Evolutionary conservation across 805 yeast genomes (phyloP).

Genomic region (Phaffomyces antillensis): DNA sequence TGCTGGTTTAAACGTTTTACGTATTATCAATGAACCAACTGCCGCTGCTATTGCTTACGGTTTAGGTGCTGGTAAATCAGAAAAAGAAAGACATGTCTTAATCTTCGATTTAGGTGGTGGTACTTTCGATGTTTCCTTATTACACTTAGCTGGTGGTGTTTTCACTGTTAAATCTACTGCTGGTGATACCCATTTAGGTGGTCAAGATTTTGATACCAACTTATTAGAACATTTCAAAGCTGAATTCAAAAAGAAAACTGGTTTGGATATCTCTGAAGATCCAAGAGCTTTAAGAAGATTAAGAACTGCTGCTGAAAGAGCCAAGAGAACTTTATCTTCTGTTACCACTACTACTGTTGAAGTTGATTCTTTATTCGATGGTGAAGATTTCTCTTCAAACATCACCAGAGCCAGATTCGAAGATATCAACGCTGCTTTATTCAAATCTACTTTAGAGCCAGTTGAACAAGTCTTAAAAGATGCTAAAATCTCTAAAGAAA

Average conservation of each 20-base stretch:
- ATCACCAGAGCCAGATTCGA: slow-evolving; percentile 97
- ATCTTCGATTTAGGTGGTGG: slow-evolving; percentile 98
- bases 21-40: slow-evolving; percentile 78
- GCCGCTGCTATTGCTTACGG: slow-evolving; percentile 99
- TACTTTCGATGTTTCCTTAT: slow-evolving; percentile 93
- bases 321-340: slow-evolving; percentile 96
- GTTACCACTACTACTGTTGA: slow-evolving; percentile 93
- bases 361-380: slow-evolving; percentile 91
- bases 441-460: slow-evolving; percentile 91
- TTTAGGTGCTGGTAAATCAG: slow-evolving; percentile 82
- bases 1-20: slow-evolving; percentile 70
- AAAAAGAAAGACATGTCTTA: slow-evolving; percentile 79
- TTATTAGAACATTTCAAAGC: slow-evolving; percentile 86
- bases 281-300: slow-evolving; percentile 96
- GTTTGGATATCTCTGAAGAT: slow-evolving; percentile 81
- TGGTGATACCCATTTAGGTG: slow-evolving; percentile 99
- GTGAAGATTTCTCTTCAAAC: slow-evolving; percentile 93
- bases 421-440: slow-evolving; percentile 88
- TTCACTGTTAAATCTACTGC: slow-evolving; percentile 97
- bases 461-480: slow-evolving; percentile 93
- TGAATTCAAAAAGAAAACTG: slow-evolving; percentile 94
- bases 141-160: slow-evolving; percentile 92
- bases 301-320: slow-evolving; percentile 98
- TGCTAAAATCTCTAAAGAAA: slow-evolving; percentile 83
- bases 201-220: slow-evolving; percentile 98